Percentiles rank a stretch among this genome's conserved stretches.
phyloP scores from a whole-genome alignment of 768 basidiomycete genomes.

The Rhizopogon roseolus region DNA sequence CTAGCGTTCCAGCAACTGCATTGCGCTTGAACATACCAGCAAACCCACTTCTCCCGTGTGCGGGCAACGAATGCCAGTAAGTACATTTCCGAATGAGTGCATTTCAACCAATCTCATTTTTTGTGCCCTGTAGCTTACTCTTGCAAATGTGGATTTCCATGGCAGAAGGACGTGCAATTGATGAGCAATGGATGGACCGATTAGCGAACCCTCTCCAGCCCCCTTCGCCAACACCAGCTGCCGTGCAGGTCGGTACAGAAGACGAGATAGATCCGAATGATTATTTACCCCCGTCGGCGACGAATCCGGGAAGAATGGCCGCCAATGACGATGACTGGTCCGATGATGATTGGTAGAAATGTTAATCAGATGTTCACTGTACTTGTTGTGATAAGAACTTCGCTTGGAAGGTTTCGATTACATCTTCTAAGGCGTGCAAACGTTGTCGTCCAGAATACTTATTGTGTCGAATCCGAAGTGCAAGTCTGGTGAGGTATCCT shows the following conservation, averaged over 20 bases:
- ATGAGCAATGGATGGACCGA: conserved; percentile 35
- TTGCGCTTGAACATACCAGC: conserved; percentile 27
- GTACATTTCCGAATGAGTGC: conserved; percentile 8
- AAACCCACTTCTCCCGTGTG: conserved; percentile 36
- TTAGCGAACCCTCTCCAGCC: conserved; percentile 7
- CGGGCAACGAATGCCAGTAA: conserved; percentile 50
- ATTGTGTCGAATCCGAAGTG: no score
- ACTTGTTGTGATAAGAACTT: not conserved
- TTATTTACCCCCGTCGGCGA: conserved; percentile 9
- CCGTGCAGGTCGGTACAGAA: not conserved
- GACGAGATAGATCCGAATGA: conserved; percentile 11
- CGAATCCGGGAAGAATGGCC: conserved; percentile 7
- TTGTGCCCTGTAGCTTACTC: conserved; percentile 26
- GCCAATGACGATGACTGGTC: conserved; percentile 18
- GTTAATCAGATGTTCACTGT: not conserved
- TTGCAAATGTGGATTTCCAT: conserved; percentile 44
- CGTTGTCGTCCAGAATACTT: no score
- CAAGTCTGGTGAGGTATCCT: no score
- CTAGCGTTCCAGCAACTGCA: conserved; percentile 27
- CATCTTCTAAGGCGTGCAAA: no score
- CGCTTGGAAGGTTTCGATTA: no score
- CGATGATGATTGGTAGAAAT: conserved; percentile 22
- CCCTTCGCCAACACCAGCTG: conserved; percentile 9
- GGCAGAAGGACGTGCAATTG: conserved; percentile 40
- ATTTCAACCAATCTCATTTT: not conserved